phyloP scores from a whole-genome alignment of 2,329 filamentous ascomycete species.

The Polychaeton citri region DNA sequence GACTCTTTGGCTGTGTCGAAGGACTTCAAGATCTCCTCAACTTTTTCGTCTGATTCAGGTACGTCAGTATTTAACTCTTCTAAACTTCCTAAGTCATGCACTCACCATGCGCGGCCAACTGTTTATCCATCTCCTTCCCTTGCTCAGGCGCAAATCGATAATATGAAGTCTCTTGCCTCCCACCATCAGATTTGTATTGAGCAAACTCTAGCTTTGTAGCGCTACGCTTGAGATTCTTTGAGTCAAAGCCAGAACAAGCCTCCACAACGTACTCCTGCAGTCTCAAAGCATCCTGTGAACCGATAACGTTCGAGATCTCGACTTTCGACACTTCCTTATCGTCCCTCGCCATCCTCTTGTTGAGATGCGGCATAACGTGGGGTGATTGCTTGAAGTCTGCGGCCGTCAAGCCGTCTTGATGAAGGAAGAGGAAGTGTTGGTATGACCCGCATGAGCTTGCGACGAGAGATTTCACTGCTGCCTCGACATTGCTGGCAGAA shows the following conservation, averaged over 20 bases:
- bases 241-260: not conserved
- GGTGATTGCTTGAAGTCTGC: conserved; percentile 48
- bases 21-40: conserved; percentile 28
- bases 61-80: not conserved
- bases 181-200: not conserved
- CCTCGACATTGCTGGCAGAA: conserved; percentile 28
- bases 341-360: conserved; percentile 34
- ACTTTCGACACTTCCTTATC: conserved; percentile 41
- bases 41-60: conserved; percentile 17
- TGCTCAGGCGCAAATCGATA: not conserved
- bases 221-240: not conserved
- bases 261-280: not conserved
- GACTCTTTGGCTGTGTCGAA: conserved; percentile 21
- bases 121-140: not conserved
- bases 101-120: not conserved
- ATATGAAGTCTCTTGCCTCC: not conserved
- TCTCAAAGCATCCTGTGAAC: conserved; percentile 9
- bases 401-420: conserved; percentile 60
- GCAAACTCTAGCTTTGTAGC: not conserved
- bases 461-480: conserved; percentile 1
- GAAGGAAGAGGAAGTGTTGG: conserved; percentile 57
- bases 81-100: no score
- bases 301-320: conserved; percentile 40
- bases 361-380: conserved; percentile 39
- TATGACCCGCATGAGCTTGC: conserved; percentile 13